phyloP scores from a whole-genome alignment of 164 flowering plant genomes.

The Santalum album region DNA sequence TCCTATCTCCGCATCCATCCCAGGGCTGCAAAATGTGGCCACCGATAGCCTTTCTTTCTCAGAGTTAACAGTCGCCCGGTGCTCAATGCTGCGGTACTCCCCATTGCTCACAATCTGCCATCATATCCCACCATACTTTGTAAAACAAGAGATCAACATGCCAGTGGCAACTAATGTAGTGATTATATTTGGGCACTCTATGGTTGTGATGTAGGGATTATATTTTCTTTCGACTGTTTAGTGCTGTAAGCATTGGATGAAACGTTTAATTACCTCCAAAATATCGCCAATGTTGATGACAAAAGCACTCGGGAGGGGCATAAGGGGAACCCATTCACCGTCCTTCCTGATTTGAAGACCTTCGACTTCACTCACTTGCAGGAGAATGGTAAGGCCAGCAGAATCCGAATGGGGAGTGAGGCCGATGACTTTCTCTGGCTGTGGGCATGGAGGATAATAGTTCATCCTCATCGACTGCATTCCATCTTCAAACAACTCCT shows the following conservation, averaged over 20 bases:
- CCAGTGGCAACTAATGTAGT: no score
- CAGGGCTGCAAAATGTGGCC: not conserved
- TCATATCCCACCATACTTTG: no score
- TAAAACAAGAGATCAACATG: no score
- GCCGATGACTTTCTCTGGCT: not conserved
- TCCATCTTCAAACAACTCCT: constrained; percentile 1
- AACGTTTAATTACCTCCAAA: not conserved
- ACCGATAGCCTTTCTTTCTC: not conserved
- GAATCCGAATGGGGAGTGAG: not conserved
- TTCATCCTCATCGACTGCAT: not conserved
- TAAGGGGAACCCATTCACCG: not conserved
- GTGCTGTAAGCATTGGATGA: no score
- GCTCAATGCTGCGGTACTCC: not conserved
- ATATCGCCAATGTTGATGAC: not conserved
- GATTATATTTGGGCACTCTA: no score
- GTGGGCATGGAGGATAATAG: constrained; percentile 1
- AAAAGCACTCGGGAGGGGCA: not conserved
- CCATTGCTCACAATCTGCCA: constrained; percentile 4
- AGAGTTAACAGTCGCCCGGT: not conserved
- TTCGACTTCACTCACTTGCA: not conserved
- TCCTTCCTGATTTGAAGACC: constrained; percentile 1
- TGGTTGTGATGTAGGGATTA: no score
- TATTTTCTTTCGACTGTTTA: no score
- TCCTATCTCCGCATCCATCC: not conserved
- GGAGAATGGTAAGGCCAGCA: not conserved